These are phyloP conservation scores for Mycosphaerella sp. DNA, from an alignment of 2,329 filamentous ascomycete genomes.

Conservation along the genomic window DNA sequence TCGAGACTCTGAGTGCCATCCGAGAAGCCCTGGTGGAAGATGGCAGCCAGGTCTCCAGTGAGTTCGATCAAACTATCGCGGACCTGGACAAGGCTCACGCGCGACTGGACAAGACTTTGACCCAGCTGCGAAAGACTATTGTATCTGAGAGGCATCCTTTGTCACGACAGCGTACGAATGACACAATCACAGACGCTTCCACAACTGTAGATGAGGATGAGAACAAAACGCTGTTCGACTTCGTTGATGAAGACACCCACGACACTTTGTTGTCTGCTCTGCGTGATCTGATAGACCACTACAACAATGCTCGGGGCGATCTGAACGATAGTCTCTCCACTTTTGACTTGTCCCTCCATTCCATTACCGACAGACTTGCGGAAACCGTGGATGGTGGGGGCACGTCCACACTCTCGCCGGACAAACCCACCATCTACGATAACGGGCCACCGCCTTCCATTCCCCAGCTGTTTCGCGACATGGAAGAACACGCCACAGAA, in stretches of 20 bases:
- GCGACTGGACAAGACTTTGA: constrained; percentile 60
- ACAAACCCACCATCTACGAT: constrained; percentile 32
- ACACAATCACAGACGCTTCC: constrained; percentile 6
- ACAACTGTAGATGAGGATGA: constrained; percentile 5
- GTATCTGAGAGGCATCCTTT: constrained; percentile 61
- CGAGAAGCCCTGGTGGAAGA: constrained; percentile 39
- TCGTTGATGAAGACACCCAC: constrained; percentile 67
- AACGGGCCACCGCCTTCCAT: constrained; percentile 30
- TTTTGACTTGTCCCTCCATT: constrained; percentile 60
- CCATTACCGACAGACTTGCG: constrained; percentile 16
- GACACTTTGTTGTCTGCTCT: constrained; percentile 58
- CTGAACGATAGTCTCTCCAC: constrained; percentile 51
- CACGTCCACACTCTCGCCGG: constrained; percentile 4
- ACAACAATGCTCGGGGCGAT: constrained; percentile 60
- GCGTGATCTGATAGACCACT: constrained; percentile 63
- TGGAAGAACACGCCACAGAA: constrained; percentile 69
- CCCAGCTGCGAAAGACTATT: constrained; percentile 55
- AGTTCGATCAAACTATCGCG: constrained; percentile 38
- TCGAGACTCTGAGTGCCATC: constrained; percentile 40
- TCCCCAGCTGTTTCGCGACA: constrained; percentile 43
- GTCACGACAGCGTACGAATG: constrained; percentile 24
- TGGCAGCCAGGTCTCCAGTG: constrained; percentile 37
- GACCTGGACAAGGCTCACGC: constrained; percentile 59
- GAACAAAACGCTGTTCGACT: constrained; percentile 61
- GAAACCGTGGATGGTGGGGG: constrained; percentile 7